Percentiles rank a stretch among this genome's conserved stretches.
Conservation (phyloP, 306 rosid species). For the Fragaria vesca region DNA sequence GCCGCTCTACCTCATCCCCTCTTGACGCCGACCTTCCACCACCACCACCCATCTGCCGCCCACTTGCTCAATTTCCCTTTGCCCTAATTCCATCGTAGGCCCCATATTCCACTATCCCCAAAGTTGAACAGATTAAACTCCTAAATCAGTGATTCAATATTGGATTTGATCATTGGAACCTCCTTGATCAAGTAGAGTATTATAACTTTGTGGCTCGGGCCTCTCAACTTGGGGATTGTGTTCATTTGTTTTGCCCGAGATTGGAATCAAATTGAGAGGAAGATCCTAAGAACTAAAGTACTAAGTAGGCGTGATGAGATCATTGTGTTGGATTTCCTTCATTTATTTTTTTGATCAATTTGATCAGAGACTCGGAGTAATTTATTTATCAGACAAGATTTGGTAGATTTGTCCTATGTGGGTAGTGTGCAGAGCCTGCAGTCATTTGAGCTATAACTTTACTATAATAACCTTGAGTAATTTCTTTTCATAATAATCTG, state of each 20-base stretch:
- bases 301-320: constrained; percentile 30
- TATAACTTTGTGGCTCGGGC: not conserved
- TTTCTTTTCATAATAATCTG: not conserved
- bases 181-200: not conserved
- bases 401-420: constrained; percentile 48
- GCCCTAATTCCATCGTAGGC: not conserved
- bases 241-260: constrained; percentile 16
- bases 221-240: constrained; percentile 6
- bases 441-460: constrained; percentile 1
- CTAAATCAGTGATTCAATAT: not conserved
- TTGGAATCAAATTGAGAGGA: constrained; percentile 28
- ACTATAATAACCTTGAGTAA: constrained; percentile 7
- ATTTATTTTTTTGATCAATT: constrained; percentile 4
- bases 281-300: constrained; percentile 24
- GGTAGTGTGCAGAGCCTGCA: constrained; percentile 23
- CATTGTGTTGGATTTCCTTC: constrained; percentile 36
- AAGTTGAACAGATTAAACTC: not conserved
- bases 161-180: not conserved
- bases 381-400: constrained; percentile 31
- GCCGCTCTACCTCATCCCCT: constrained; percentile 13
- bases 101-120: not conserved
- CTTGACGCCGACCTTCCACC: constrained; percentile 42
- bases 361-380: not conserved
- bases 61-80: not conserved
- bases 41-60: not conserved